Percentiles rank a stretch among this genome's conserved stretches.
Conservation (phyloP, 331 rosid species). For the Quercus tomentella region DNA sequence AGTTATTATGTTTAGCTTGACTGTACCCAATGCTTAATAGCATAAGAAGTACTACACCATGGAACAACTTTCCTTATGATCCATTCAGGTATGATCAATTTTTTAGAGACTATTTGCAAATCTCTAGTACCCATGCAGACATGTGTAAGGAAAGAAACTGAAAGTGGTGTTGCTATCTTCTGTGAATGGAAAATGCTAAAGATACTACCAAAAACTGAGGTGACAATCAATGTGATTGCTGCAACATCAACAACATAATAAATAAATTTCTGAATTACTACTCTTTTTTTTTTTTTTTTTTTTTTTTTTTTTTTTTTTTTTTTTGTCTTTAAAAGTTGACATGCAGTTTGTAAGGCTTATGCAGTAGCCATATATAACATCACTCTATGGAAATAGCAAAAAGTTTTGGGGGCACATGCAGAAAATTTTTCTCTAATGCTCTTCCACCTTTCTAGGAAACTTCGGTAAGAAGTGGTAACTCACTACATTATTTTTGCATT, state of each 20-base stretch:
- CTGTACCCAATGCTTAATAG: neutral
- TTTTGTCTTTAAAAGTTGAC: no score
- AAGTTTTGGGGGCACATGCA: neutral
- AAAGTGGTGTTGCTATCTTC: neutral
- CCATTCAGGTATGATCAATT: neutral
- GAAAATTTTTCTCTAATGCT: neutral
- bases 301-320: no score
- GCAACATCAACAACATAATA: no score
- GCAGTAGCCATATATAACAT: no score
- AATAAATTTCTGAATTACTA: no score
- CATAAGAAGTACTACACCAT: neutral
- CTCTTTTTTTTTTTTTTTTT: no score
- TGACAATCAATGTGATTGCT: no score
- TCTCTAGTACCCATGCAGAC: neutral
- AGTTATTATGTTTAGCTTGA: constrained; percentile 4
- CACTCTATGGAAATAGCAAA: neutral
- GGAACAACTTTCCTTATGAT: neutral
- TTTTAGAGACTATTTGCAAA: neutral
- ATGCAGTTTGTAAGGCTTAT: no score
- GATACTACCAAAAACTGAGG: no score
- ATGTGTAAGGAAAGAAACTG: neutral
- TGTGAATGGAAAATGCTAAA: neutral
- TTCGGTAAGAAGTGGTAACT: neutral
- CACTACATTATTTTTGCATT: neutral
- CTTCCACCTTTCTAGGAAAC: neutral